phyloP scores from a whole-genome alignment of 441 rosid species.

The Capsella rubella region DNA sequence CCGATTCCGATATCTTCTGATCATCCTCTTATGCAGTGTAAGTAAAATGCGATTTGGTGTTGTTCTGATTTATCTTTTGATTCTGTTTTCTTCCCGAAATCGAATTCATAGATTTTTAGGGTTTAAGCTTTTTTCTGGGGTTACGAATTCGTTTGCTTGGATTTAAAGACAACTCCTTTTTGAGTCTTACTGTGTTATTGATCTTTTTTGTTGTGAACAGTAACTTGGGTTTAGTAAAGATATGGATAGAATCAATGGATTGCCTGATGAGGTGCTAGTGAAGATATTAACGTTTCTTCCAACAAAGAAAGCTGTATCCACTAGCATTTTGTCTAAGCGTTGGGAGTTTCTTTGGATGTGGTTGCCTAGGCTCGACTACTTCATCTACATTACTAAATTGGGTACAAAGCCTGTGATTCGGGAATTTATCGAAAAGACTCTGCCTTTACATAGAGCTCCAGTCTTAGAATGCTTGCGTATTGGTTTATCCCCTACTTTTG shows the following conservation, averaged over 20 bases:
- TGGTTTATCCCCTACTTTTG: no score
- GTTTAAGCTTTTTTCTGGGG: no score
- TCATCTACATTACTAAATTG: no score
- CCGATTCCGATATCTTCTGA: neutral
- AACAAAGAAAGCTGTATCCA: conserved; percentile 19
- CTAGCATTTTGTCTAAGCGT: neutral
- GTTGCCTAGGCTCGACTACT: conserved; percentile 2
- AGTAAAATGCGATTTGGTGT: neutral
- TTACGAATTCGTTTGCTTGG: neutral
- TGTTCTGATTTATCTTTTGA: neutral
- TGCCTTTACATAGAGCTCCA: neutral
- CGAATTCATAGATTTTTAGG: neutral
- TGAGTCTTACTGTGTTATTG: neutral
- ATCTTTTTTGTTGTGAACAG: neutral
- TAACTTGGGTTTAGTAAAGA: neutral
- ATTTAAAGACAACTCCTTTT: neutral
- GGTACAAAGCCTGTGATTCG: neutral
- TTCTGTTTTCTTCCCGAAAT: neutral
- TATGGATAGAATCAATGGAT: conserved; percentile 18
- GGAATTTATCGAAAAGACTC: neutral
- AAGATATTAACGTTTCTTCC: conserved; percentile 23
- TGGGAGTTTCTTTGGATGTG: conserved; percentile 30
- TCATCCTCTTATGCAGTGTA: neutral
- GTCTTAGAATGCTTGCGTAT: neutral
- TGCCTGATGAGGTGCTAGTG: conserved; percentile 13